Evolutionary conservation across 164 flowering plant species (phyloP).

Genomic region (Berberis thunbergii): DNA sequence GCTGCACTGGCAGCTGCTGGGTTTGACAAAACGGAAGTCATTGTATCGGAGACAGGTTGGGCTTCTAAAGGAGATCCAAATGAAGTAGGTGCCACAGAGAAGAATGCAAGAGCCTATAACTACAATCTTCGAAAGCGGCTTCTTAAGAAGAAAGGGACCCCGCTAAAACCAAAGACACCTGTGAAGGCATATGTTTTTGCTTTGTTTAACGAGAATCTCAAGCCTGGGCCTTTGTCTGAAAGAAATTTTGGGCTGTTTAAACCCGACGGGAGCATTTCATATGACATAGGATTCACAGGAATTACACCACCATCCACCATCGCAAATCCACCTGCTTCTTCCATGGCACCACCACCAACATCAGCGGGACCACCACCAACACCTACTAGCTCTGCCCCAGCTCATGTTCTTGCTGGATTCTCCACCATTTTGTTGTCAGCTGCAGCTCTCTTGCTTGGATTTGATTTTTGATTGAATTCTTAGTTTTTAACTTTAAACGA

Average conservation of each 20-base stretch:
- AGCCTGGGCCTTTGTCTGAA: conserved; percentile 76
- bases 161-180: conserved; percentile 47
- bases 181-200: conserved; percentile 71
- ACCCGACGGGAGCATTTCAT: conserved; percentile 77
- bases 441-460: too few species aligned
- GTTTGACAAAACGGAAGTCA: conserved; percentile 53
- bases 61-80: conserved; percentile 62
- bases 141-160: conserved; percentile 68
- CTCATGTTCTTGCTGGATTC: too few species aligned
- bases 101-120: conserved; percentile 67
- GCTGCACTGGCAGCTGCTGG: conserved; percentile 67
- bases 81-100: conserved; percentile 52
- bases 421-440: too few species aligned
- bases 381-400: too few species aligned
- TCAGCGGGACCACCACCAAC: too few species aligned
- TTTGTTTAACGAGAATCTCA: conserved; percentile 71
- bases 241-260: conserved; percentile 86
- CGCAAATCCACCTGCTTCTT: too few species aligned
- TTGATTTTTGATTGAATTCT: too few species aligned
- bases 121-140: conserved; percentile 44
- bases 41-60: conserved; percentile 89
- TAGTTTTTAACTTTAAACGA: too few species aligned
- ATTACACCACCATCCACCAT: conserved; percentile 12
- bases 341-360: too few species aligned
- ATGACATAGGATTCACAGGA: conserved; percentile 76